Percentiles rank a stretch among this genome's conserved stretches.
Evolutionary conservation across 176 grass and related monocot genomes (phyloP).

Genomic region (Pharus latifolius): DNA sequence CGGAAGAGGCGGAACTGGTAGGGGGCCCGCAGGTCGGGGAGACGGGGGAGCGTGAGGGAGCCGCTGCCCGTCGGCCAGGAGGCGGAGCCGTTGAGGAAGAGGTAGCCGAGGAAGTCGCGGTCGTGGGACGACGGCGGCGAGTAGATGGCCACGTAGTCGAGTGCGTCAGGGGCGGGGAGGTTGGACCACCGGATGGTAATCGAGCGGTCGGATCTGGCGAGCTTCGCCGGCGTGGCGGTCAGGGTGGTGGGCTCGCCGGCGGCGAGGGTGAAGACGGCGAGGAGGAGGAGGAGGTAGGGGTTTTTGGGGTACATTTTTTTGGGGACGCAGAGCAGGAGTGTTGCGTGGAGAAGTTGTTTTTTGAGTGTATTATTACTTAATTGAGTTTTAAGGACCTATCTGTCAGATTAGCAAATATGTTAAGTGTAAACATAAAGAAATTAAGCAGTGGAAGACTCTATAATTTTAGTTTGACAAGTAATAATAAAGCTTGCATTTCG

Average conservation of each 20-base stretch:
- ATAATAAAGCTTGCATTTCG: no score
- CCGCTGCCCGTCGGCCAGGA: slow-evolving; percentile 47
- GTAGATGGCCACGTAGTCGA: slow-evolving; percentile 82
- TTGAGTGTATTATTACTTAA: no score
- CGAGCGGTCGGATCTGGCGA: slow-evolving; percentile 20
- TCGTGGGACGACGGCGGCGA: slow-evolving; percentile 64
- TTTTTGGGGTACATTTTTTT: slow-evolving; percentile 22
- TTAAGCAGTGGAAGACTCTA: no score
- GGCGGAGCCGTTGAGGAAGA: slow-evolving; percentile 78
- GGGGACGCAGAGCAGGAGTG: background rate
- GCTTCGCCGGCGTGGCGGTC: slow-evolving; percentile 37
- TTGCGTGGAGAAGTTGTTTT: background rate
- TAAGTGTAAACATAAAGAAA: no score
- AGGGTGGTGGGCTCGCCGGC: slow-evolving; percentile 28
- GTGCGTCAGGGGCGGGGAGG: slow-evolving; percentile 52
- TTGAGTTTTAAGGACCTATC: background rate
- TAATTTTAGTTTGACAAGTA: no score
- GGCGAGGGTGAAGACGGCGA: slow-evolving; percentile 20
- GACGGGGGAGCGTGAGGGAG: slow-evolving; percentile 40
- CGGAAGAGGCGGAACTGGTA: slow-evolving; percentile 90
- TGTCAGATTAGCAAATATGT: no score
- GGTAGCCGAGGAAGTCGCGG: slow-evolving; percentile 72
- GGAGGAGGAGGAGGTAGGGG: slow-evolving; percentile 19
- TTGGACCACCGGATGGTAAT: slow-evolving; percentile 60
- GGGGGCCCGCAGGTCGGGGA: slow-evolving; percentile 60